Evolutionary conservation across 1,284 basidiomycete genomes (phyloP).

Genomic region (Cutaneotrichosporon sp.): DNA sequence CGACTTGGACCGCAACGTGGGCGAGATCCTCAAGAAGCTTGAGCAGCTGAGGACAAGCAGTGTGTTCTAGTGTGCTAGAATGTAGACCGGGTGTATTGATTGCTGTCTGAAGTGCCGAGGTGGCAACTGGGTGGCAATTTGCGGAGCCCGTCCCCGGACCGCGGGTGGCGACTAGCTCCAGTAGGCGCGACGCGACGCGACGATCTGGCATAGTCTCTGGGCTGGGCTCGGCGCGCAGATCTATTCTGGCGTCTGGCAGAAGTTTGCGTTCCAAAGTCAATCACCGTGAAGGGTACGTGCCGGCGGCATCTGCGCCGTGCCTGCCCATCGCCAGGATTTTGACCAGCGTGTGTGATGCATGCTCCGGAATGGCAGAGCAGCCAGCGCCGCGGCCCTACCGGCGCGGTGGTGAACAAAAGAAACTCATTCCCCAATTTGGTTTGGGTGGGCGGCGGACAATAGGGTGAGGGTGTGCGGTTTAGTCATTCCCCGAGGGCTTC

Average conservation of each 20-base stretch:
- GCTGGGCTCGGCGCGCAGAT: too few species aligned
- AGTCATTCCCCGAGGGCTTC: background rate
- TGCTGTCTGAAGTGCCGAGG: background rate
- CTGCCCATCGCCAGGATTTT: too few species aligned
- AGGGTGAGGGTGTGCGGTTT: background rate
- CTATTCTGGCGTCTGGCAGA: too few species aligned
- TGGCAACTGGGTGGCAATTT: background rate
- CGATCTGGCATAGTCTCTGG: too few species aligned
- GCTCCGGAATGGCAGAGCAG: too few species aligned
- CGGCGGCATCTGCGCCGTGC: too few species aligned
- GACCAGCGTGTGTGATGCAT: too few species aligned
- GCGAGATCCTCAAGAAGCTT: conserved; percentile 90
- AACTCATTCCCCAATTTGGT: background rate
- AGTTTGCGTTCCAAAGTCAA: too few species aligned
- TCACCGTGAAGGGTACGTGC: too few species aligned
- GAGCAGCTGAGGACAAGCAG: conserved; percentile 85
- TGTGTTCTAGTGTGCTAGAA: conserved; percentile 65
- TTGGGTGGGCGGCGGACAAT: background rate
- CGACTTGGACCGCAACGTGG: conserved; percentile 83
- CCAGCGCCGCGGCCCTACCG: background rate
- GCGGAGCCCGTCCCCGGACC: too few species aligned
- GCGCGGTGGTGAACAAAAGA: background rate
- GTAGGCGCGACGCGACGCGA: background rate
- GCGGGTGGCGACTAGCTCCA: background rate
- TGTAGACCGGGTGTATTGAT: background rate